Evolutionary conservation across 805 yeast genomes (phyloP).

Genomic region (Barnettozyma wickerhamii): DNA sequence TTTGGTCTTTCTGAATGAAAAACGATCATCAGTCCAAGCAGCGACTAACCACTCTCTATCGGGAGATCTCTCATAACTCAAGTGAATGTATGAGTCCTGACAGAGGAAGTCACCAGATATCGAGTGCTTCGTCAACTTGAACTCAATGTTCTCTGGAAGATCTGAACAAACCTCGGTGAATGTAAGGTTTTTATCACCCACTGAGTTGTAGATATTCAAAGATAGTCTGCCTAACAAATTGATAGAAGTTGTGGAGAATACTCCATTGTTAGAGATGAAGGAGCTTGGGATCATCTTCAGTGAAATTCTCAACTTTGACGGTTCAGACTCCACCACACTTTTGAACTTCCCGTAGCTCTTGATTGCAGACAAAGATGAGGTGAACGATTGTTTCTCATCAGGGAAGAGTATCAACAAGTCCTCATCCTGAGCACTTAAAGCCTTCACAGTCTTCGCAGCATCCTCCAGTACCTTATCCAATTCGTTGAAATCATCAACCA

Average conservation of each 20-base stretch:
- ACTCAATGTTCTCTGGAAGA: slow-evolving; percentile 39
- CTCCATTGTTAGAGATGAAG: slow-evolving; percentile 33
- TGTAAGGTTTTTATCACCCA: slow-evolving; percentile 36
- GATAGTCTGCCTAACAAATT: slow-evolving; percentile 41
- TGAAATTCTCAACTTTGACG: slow-evolving; percentile 3
- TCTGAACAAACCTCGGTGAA: slow-evolving; percentile 38
- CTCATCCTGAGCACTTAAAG: background rate
- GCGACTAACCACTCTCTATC: slow-evolving; percentile 84
- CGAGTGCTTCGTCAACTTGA: slow-evolving; percentile 37
- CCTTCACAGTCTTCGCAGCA: slow-evolving; percentile 2
- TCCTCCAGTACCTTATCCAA: slow-evolving; percentile 1
- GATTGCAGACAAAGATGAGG: slow-evolving; percentile 44
- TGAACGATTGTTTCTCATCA: slow-evolving; percentile 24
- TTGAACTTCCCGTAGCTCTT: slow-evolving; percentile 45
- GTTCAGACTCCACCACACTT: background rate
- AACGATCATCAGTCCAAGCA: slow-evolving; percentile 87
- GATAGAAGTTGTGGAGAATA: slow-evolving; percentile 28
- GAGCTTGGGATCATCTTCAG: slow-evolving; percentile 40
- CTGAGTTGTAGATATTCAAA: slow-evolving; percentile 52
- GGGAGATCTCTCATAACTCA: slow-evolving; percentile 77
- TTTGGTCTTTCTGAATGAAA: slow-evolving; percentile 54
- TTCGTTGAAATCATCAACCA: slow-evolving; percentile 4
- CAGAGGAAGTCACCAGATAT: slow-evolving; percentile 34
- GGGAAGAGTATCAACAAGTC: slow-evolving; percentile 19
- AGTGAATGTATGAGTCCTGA: slow-evolving; percentile 78